A percentile compares a stretch with the other conserved stretches of the same genome.
Evolutionary conservation across 2,329 filamentous ascomycete species (phyloP).

Genomic region (Alternaria sp.): DNA sequence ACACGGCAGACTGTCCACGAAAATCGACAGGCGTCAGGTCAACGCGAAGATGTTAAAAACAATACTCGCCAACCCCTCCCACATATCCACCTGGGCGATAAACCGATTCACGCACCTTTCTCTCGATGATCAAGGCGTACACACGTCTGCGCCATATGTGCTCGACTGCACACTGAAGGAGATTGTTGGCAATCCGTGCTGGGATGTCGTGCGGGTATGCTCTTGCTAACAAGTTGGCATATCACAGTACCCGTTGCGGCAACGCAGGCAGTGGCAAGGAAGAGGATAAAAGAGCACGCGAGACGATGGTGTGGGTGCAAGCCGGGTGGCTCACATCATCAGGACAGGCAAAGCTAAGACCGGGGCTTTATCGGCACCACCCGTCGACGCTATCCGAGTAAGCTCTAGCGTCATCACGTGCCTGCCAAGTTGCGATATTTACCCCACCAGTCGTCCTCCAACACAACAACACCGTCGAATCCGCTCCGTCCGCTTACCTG

Average conservation of each 20-base stretch:
- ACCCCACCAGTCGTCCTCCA: slow-evolving; percentile 45
- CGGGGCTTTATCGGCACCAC: slow-evolving; percentile 34
- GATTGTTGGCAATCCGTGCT: neutral
- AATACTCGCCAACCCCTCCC: neutral
- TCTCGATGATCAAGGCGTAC: neutral
- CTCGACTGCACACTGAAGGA: neutral
- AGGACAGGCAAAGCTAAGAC: slow-evolving; percentile 18
- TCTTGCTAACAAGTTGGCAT: neutral
- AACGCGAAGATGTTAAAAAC: neutral
- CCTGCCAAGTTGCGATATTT: slow-evolving; percentile 34
- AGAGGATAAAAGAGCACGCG: slow-evolving; percentile 9
- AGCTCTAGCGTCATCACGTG: slow-evolving; percentile 44
- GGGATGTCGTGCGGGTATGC: neutral
- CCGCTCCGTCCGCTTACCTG: slow-evolving; percentile 21
- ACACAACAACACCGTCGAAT: slow-evolving; percentile 38
- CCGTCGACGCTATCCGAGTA: slow-evolving; percentile 12
- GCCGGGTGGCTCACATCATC: slow-evolving; percentile 9
- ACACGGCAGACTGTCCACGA: slow-evolving; percentile 30
- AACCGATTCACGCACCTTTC: neutral
- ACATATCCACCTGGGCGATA: neutral
- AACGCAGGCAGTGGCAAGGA: neutral
- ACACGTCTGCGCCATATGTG: slow-evolving; percentile 1
- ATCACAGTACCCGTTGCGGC: neutral
- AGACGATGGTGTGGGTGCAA: slow-evolving; percentile 15
- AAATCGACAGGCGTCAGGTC: slow-evolving; percentile 1